Conservation (phyloP, 768 basidiomycete genomes). For the Crassisporium funariophilum region DNA sequence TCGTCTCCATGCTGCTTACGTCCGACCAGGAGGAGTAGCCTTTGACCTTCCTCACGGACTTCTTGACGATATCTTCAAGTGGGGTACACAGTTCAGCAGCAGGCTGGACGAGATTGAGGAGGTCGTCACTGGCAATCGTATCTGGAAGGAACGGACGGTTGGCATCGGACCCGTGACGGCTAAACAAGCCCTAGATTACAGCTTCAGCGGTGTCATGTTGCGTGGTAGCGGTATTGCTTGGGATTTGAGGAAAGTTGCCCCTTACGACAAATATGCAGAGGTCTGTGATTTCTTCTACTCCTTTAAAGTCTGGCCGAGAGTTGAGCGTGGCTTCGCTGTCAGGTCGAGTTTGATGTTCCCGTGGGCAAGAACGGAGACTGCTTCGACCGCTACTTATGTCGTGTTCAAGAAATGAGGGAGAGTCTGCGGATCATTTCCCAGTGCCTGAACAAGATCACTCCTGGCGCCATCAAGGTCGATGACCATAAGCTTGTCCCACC, state of each 20-base stretch:
- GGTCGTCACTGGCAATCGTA: slow-evolving; percentile 95
- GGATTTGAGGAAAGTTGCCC: slow-evolving; percentile 90
- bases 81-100: slow-evolving; percentile 92
- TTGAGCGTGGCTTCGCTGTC: neutral
- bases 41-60: slow-evolving; percentile 98
- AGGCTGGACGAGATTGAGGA: slow-evolving; percentile 98
- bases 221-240: slow-evolving; percentile 92
- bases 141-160: slow-evolving; percentile 95
- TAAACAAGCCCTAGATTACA: slow-evolving; percentile 88
- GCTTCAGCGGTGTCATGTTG: slow-evolving; percentile 97
- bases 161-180: slow-evolving; percentile 91
- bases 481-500: slow-evolving; percentile 98
- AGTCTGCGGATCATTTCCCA: slow-evolving; percentile 87
- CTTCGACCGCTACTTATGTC: slow-evolving; percentile 96
- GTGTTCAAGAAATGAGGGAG: slow-evolving; percentile 98
- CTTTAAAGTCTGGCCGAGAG: slow-evolving; percentile 3
- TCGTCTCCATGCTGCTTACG: slow-evolving; percentile 96
- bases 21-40: slow-evolving; percentile 96
- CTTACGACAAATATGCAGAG: slow-evolving; percentile 97
- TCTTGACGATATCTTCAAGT: slow-evolving; percentile 97
- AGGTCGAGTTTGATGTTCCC: slow-evolving; percentile 98
- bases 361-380: slow-evolving; percentile 97
- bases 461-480: slow-evolving; percentile 90
- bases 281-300: slow-evolving; percentile 33
- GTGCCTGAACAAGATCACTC: slow-evolving; percentile 97